Evolutionary conservation across 1,284 basidiomycete species (phyloP).

Genomic region (Omphalotus olearius): DNA sequence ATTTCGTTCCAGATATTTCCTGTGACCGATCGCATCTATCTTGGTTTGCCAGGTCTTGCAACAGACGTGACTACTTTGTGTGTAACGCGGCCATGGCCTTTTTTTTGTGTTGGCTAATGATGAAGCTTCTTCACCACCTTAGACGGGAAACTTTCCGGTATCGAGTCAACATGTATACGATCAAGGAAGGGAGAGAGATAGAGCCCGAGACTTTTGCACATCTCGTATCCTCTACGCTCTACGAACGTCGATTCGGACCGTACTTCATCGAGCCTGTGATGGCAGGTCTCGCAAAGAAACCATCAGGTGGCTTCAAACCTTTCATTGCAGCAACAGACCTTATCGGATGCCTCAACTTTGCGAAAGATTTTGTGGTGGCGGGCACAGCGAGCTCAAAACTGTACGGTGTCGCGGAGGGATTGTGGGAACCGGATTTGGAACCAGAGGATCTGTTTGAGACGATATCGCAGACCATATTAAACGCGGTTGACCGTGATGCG

Average conservation of each 20-base stretch:
- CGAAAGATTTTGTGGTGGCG: constrained; percentile 96
- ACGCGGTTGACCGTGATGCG: constrained; percentile 95
- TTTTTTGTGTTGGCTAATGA: constrained; percentile 7
- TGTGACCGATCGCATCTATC: constrained; percentile 88
- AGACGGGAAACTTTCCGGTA: constrained; percentile 90
- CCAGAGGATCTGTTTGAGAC: constrained; percentile 99
- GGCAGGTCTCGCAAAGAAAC: constrained; percentile 81
- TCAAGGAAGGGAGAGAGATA: constrained; percentile 98
- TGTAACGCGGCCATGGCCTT: constrained; percentile 25
- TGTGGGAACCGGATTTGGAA: constrained; percentile 97
- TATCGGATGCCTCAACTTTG: constrained; percentile 94
- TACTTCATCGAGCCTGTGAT: constrained; percentile 98
- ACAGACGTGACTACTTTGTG: constrained; percentile 92
- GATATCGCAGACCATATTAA: constrained; percentile 93
- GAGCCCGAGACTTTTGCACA: constrained; percentile 96
- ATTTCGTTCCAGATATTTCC: constrained; percentile 74
- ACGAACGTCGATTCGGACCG: constrained; percentile 94
- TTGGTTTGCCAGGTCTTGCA: constrained; percentile 91
- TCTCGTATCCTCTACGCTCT: constrained; percentile 95
- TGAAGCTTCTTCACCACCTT: constrained; percentile 8
- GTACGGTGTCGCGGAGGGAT: constrained; percentile 95
- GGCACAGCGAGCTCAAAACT: constrained; percentile 93
- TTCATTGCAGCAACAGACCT: constrained; percentile 97
- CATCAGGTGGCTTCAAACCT: constrained; percentile 74
- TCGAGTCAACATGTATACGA: constrained; percentile 98